Base-by-base conservation (phyloP, 2,329 filamentous ascomycete genomes). In the Ophiosphaerella herpotricha region DNA sequence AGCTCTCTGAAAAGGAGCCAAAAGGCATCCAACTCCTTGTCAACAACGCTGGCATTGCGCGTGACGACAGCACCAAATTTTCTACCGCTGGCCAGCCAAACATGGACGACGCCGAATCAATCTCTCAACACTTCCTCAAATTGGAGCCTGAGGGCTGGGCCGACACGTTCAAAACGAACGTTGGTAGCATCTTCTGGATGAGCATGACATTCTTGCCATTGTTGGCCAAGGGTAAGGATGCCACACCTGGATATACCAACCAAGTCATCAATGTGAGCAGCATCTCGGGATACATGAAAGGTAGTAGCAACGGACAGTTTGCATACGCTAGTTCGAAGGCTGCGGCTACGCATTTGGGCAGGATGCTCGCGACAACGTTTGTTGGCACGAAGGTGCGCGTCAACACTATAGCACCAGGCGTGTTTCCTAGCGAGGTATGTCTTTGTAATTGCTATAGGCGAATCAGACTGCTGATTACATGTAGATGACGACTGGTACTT, bases 121-220 rank as follows among this genome's bases (percentile, higher is more conserved):
- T 83, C 46, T 77, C 77, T 3, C 69, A 81, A 39, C 78, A 82
- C 57, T 78, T 83, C 54, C 71, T 80, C 55, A 75, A 77, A 50
- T 77, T 75, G 6, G 72, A 75, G 37, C 75, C 77, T 3, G 63
- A 77, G 36, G 64, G 73, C 21, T 83, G 79, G 77, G 68, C 69
- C 7, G 74, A 80, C 31, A 82, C 79, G 0, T 80, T 81, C 66
- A 73, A 76, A 45, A 81, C 78, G 16, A 84, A 84, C 43, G 72
- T 81, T 29, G 76, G 75, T 1, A 76, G 74, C 31, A 73, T 76
- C 23, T 83, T 79, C 67, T 83, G 80, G 68, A 79, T 80, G 55
- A 77, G 77, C 14, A 80, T 81, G 54, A 80, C 79, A 1, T 80
- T 85, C 61, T 69, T 84, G 2, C 81, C 81, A 0, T 69, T 83